Percentiles rank a stretch among this genome's conserved stretches.
phyloP scores from a whole-genome alignment of 2,329 filamentous ascomycete species.

The Xylaria sp. region DNA sequence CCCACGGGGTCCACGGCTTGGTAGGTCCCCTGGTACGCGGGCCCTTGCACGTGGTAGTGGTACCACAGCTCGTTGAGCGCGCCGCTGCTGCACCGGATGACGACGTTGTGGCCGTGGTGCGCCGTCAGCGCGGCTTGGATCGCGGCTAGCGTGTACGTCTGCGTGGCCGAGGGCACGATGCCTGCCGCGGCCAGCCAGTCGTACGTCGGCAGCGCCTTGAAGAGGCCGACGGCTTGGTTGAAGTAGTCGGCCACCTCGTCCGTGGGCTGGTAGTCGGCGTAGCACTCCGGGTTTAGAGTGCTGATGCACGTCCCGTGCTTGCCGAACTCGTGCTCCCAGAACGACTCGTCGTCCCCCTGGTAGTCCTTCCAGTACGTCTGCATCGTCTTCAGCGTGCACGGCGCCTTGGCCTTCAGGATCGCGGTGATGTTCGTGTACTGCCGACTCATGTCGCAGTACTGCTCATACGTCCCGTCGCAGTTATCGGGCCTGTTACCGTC shows the following conservation, averaged over 20 bases:
- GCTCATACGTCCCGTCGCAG: slow-evolving; percentile 76
- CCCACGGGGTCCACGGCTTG: slow-evolving; percentile 64
- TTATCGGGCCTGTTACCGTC: slow-evolving; percentile 60
- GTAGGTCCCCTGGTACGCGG: slow-evolving; percentile 70
- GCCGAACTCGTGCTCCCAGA: slow-evolving; percentile 80
- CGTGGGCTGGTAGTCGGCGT: slow-evolving; percentile 66
- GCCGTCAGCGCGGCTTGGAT: slow-evolving; percentile 69
- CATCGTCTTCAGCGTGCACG: slow-evolving; percentile 72
- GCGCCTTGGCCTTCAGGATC: slow-evolving; percentile 62
- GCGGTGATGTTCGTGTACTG: slow-evolving; percentile 73
- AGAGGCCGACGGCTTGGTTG: slow-evolving; percentile 71
- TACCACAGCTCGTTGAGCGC: slow-evolving; percentile 68
- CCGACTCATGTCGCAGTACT: slow-evolving; percentile 70
- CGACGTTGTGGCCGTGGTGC: slow-evolving; percentile 63
- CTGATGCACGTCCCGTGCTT: slow-evolving; percentile 80
- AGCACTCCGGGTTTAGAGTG: slow-evolving; percentile 75
- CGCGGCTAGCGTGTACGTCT: slow-evolving; percentile 68
- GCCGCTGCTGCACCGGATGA: slow-evolving; percentile 62
- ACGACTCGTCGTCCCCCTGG: slow-evolving; percentile 68
- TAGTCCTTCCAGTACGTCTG: slow-evolving; percentile 77
- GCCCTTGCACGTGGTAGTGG: slow-evolving; percentile 71
- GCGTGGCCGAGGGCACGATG: slow-evolving; percentile 63
- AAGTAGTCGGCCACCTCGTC: slow-evolving; percentile 78
- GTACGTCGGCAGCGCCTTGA: slow-evolving; percentile 74
- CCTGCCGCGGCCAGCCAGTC: slow-evolving; percentile 70